Conservation (phyloP, 2,329 filamentous ascomycete genomes). For the Thelonectria rubi region DNA sequence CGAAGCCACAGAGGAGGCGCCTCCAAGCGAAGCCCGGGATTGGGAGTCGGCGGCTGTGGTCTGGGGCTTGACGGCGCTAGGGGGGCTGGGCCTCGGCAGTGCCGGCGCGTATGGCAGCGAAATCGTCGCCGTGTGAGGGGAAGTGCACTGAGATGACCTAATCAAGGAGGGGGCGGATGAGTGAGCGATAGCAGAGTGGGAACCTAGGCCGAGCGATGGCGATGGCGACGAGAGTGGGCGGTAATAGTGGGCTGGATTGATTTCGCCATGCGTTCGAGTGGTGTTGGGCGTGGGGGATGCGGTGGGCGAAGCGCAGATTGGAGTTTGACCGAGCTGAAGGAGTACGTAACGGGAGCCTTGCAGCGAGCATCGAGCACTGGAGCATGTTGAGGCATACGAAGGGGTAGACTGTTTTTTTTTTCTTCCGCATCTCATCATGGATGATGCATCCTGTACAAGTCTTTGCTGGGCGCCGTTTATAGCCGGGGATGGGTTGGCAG, state of each 20-base stretch:
- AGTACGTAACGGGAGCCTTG: background rate
- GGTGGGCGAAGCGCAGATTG: background rate
- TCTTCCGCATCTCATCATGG: too few relatives aligned
- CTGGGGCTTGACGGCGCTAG: conserved; percentile 56
- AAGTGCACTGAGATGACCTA: background rate
- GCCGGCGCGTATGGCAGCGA: conserved; percentile 59
- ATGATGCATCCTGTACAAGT: background rate
- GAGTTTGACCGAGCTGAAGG: background rate
- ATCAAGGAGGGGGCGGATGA: background rate
- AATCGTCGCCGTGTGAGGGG: conserved; percentile 50
- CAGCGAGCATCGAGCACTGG: background rate
- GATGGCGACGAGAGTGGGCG: background rate
- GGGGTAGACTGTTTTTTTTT: too few relatives aligned
- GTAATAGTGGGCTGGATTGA: background rate
- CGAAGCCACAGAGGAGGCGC: conserved; percentile 48
- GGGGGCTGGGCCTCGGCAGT: conserved; percentile 55
- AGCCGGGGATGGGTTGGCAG: background rate
- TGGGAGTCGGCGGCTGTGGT: conserved; percentile 57
- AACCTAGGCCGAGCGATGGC: background rate
- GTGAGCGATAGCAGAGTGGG: background rate
- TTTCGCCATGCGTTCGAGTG: background rate
- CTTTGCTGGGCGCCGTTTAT: background rate
- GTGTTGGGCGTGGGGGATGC: background rate
- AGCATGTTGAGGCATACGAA: too few relatives aligned
- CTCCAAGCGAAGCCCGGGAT: conserved; percentile 46